Evolutionary conservation across 176 grass and related monocot genomes (phyloP), one percentile per base, ranked within the genome.

Genomic region (Chrysopogon serrulatus): DNA sequence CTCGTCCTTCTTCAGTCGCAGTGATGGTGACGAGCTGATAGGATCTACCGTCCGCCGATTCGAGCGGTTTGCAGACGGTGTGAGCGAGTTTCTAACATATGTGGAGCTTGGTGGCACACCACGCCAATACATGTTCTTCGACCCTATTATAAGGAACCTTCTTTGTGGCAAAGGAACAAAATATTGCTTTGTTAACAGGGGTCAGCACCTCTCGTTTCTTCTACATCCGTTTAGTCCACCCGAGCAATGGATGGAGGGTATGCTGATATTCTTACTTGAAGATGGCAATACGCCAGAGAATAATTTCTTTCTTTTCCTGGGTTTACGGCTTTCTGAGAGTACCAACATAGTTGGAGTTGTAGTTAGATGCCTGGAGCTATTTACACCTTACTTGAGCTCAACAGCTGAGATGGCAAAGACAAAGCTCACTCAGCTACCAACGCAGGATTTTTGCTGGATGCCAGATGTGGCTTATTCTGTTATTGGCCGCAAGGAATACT

Each of bases 381-480:
- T 69, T 6, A 70, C 21, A 33, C 15, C 47, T 27, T 45, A 69
- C 24, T 28, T 69, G 45, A 56, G 45, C 12, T 49, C 61, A 3
- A 33, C 61, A 47, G 2, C 79, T 47, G n/a, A n/a, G n/a, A n/a
- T n/a, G n/a, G n/a, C n/a, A n/a, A n/a, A n/a, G n/a, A n/a, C n/a
- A n/a, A n/a, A n/a, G n/a, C n/a, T n/a, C n/a, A n/a, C n/a, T n/a
- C n/a, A n/a, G n/a, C n/a, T n/a, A n/a, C n/a, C n/a, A 13, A 53
- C 45, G 8, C 79, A 81, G 6, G 79, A 81, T 10, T 57, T 81
- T 8, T 8, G 14, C 34, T 81, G 79, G 44, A 13, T 68, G 5
- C 30, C 63, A 1, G 2, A 37, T 67, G n/a, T n/a, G n/a, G 65
- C 19, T 36, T 8, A 9, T 8, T 36, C 16, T 26, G 15, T 68